phyloP scores from a whole-genome alignment of 495 filamentous ascomycete species.

The Daldinia concentrica region DNA sequence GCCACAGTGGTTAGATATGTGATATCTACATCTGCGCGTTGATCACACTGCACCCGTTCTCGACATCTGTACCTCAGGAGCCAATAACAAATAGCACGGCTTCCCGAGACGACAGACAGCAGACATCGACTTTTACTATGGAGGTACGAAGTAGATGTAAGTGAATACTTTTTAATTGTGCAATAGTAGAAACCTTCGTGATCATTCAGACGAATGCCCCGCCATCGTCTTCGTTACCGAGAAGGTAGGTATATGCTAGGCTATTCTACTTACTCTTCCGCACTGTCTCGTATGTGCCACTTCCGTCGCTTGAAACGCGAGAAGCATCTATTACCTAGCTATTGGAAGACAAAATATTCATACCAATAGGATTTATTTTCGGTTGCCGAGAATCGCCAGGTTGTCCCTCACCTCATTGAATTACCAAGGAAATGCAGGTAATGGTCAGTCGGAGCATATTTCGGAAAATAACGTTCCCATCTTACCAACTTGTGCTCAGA shows the following conservation, averaged over 20 bases:
- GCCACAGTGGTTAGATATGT: background rate
- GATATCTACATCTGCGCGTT: conserved; percentile 8
- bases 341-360: conserved; percentile 6
- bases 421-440: conserved; percentile 8
- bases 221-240: background rate
- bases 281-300: conserved; percentile 9
- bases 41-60: conserved; percentile 21
- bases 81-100: conserved; percentile 22
- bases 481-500: background rate
- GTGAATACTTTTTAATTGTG: background rate
- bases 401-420: conserved; percentile 3
- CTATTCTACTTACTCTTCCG: background rate
- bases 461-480: background rate
- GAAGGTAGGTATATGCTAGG: background rate
- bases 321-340: background rate
- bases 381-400: background rate
- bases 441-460: background rate
- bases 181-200: background rate
- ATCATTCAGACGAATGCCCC: background rate
- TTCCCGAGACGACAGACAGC: conserved; percentile 33
- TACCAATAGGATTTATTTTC: conserved; percentile 6
- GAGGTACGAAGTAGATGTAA: background rate
- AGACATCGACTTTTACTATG: conserved; percentile 13
- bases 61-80: conserved; percentile 19
- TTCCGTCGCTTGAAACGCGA: background rate